phyloP scores from a whole-genome alignment of 2,329 filamentous ascomycete genomes.

The Penicillium decumbens region DNA sequence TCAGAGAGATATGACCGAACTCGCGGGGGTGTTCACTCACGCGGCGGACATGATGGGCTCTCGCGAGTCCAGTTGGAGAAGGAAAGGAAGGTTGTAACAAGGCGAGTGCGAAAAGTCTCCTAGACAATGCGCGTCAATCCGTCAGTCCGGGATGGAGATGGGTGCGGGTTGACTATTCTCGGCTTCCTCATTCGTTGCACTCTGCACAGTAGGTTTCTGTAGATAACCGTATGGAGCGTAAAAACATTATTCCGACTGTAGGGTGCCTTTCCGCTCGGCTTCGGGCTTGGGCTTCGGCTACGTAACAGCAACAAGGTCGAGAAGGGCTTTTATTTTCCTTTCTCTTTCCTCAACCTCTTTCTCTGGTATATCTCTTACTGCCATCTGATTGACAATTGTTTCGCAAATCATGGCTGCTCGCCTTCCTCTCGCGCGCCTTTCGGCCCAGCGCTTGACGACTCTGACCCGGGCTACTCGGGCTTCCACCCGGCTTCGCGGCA shows the following conservation, averaged over 20 bases:
- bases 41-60: constrained; percentile 35
- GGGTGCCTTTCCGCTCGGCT: constrained; percentile 22
- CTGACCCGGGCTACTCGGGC: constrained; percentile 28
- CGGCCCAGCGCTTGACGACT: constrained; percentile 30
- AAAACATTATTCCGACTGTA: constrained; percentile 33
- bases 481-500: constrained; percentile 20
- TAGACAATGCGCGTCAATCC: constrained; percentile 5
- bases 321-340: constrained; percentile 11
- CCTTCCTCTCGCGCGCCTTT: constrained; percentile 35
- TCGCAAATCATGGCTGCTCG: constrained; percentile 37
- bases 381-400: constrained; percentile 3
- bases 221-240: constrained; percentile 24
- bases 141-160: constrained; percentile 3
- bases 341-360: background rate
- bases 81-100: background rate
- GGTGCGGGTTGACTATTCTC: constrained; percentile 24
- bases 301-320: constrained; percentile 19
- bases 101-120: constrained; percentile 2
- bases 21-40: constrained; percentile 28
- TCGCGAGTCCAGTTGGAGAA: constrained; percentile 2
- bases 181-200: constrained; percentile 22
- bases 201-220: constrained; percentile 23
- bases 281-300: constrained; percentile 22
- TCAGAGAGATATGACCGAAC: constrained; percentile 7
- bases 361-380: background rate